A percentile compares a stretch with the other conserved stretches of the same genome.
These are phyloP conservation scores for Chlamydomonas urium DNA, from an alignment of 139 green algal species.

Conservation along the genomic window DNA sequence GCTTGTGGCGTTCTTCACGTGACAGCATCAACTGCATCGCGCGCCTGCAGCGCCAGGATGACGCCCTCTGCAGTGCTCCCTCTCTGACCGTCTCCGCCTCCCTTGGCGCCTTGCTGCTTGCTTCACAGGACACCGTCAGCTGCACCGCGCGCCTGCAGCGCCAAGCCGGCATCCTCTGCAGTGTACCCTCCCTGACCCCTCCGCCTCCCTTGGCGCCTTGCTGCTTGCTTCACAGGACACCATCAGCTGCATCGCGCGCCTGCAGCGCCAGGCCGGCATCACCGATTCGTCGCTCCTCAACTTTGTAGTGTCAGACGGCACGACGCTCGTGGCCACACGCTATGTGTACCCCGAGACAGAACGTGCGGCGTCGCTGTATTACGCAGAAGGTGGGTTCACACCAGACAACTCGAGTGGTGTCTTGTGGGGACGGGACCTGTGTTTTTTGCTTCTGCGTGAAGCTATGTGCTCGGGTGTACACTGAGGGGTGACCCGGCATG, in stretches of 20 bases:
- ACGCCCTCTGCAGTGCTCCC: too few species aligned
- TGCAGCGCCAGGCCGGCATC: slow-evolving; percentile 54
- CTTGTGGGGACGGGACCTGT: too few species aligned
- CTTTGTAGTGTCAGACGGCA: slow-evolving; percentile 86
- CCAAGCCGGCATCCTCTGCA: slow-evolving; percentile 52
- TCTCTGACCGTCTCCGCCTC: too few species aligned
- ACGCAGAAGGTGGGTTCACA: slow-evolving; percentile 71
- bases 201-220: too few species aligned
- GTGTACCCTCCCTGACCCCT: too few species aligned
- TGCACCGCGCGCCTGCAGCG: slow-evolving; percentile 45
- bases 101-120: too few species aligned
- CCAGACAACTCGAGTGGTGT: too few species aligned
- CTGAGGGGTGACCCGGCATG: too few species aligned
- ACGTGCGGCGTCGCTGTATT: slow-evolving; percentile 84
- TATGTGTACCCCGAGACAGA: slow-evolving; percentile 61
- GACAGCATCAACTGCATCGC: slow-evolving; percentile 46
- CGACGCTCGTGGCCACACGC: slow-evolving; percentile 79
- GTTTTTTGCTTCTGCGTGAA: slow-evolving; percentile 21
- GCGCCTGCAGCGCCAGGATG: slow-evolving; percentile 45
- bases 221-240: slow-evolving; percentile 42
- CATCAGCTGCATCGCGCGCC: slow-evolving; percentile 43
- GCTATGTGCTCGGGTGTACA: too few species aligned
- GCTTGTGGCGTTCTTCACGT: slow-evolving; percentile 34
- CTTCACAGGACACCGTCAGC: slow-evolving; percentile 44
- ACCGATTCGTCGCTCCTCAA: slow-evolving; percentile 79